phyloP scores from a whole-genome alignment of 2,329 filamentous ascomycete genomes.

The Aspergillus nomiae region DNA sequence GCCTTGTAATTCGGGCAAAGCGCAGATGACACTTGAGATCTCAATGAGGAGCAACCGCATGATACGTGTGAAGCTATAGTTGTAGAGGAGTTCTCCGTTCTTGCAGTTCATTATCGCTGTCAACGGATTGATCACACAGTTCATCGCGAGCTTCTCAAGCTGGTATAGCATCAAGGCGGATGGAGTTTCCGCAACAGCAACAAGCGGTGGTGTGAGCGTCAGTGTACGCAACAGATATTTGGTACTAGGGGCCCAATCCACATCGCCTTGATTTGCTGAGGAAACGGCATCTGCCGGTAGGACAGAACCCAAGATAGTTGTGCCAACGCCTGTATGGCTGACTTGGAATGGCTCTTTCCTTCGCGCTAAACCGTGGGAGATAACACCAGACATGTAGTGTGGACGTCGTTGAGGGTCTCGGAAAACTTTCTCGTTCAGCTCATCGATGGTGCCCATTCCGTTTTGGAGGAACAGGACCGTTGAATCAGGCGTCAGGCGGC shows the following conservation, averaged over 20 bases:
- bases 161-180: constrained; percentile 70
- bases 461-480: constrained; percentile 78
- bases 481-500: constrained; percentile 67
- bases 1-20: constrained; percentile 71
- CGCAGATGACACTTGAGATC: constrained; percentile 69
- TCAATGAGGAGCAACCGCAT: constrained; percentile 75
- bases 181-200: constrained; percentile 60
- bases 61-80: constrained; percentile 64
- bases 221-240: constrained; percentile 68
- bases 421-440: constrained; percentile 72
- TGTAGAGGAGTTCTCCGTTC: constrained; percentile 71
- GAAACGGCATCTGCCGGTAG: constrained; percentile 29
- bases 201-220: constrained; percentile 62
- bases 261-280: constrained; percentile 25
- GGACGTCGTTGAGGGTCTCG: constrained; percentile 66
- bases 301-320: constrained; percentile 58
- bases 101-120: constrained; percentile 76
- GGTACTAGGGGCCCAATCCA: constrained; percentile 41
- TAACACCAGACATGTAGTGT: constrained; percentile 72
- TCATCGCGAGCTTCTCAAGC: constrained; percentile 75
- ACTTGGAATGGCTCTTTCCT: constrained; percentile 52
- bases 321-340: constrained; percentile 61
- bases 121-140: constrained; percentile 76
- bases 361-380: constrained; percentile 60
- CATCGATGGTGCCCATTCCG: constrained; percentile 81